phyloP scores from a whole-genome alignment of 2,329 filamentous ascomycete species.

The Ophiosphaerella narmari region DNA sequence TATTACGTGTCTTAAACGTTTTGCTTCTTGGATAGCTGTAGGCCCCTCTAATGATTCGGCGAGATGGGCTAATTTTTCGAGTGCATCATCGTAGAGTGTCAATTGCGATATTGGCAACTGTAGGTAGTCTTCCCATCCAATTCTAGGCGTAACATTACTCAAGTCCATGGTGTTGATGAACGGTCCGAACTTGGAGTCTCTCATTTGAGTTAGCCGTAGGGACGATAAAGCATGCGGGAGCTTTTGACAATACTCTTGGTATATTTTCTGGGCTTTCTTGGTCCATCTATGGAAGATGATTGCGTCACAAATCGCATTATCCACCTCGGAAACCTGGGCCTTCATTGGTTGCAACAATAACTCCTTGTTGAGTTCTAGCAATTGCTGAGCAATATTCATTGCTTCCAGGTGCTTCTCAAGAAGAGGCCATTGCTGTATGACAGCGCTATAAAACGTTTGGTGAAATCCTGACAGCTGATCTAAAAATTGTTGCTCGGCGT shows the following conservation, averaged over 20 bases:
- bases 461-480: slow-evolving; percentile 30
- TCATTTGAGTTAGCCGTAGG: slow-evolving; percentile 23
- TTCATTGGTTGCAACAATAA: slow-evolving; percentile 26
- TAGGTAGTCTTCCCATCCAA: slow-evolving; percentile 36
- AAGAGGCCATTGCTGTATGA: slow-evolving; percentile 33
- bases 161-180: slow-evolving; percentile 35
- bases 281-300: slow-evolving; percentile 30
- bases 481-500: slow-evolving; percentile 29
- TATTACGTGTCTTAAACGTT: slow-evolving; percentile 16
- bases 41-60: slow-evolving; percentile 3
- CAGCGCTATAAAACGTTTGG: slow-evolving; percentile 32
- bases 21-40: slow-evolving; percentile 7
- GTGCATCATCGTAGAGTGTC: slow-evolving; percentile 20
- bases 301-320: slow-evolving; percentile 22
- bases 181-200: slow-evolving; percentile 27
- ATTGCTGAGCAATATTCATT: slow-evolving; percentile 21
- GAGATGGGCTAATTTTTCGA: slow-evolving; percentile 17
- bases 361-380: slow-evolving; percentile 24
- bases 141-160: slow-evolving; percentile 27
- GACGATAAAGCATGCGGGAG: slow-evolving; percentile 32
- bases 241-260: slow-evolving; percentile 28
- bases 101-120: slow-evolving; percentile 29
- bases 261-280: slow-evolving; percentile 20
- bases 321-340: slow-evolving; percentile 12
- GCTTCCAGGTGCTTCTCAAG: slow-evolving; percentile 30